phyloP scores from a whole-genome alignment of 345 rosid genomes.

The Arabidopsis arenosa region DNA sequence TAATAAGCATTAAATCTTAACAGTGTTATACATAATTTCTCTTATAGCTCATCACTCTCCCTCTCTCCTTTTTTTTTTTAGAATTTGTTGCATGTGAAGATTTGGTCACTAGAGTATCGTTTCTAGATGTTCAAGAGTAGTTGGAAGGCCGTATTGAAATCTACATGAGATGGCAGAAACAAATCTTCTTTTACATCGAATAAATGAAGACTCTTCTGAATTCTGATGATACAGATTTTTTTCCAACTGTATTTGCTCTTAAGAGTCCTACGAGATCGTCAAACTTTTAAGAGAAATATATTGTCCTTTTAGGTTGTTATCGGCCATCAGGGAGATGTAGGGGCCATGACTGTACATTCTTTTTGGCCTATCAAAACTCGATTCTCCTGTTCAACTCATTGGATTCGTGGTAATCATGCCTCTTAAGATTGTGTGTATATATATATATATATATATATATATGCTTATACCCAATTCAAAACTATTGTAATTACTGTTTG shows the following conservation, averaged over 20 bases:
- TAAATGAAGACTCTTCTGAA: neutral
- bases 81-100: neutral
- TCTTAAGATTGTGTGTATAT: neutral
- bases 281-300: neutral
- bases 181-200: neutral
- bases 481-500: neutral
- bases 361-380: neutral
- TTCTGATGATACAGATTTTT: neutral
- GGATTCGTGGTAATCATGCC: neutral
- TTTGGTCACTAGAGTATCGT: neutral
- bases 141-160: conserved; percentile 1
- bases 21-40: no score
- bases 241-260: neutral
- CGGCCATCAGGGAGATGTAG: neutral
- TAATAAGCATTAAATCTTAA: no score
- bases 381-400: neutral
- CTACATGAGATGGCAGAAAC: neutral
- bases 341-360: conserved; percentile 1
- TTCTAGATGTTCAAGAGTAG: neutral
- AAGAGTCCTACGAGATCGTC: neutral
- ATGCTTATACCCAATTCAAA: neutral
- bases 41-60: no score
- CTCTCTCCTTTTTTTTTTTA: no score
- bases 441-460: no score
- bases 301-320: neutral